Evolutionary conservation across 2,329 filamentous ascomycete species (phyloP), one percentile per base, ranked within the genome.

Genomic region (Curvularia sp.): DNA sequence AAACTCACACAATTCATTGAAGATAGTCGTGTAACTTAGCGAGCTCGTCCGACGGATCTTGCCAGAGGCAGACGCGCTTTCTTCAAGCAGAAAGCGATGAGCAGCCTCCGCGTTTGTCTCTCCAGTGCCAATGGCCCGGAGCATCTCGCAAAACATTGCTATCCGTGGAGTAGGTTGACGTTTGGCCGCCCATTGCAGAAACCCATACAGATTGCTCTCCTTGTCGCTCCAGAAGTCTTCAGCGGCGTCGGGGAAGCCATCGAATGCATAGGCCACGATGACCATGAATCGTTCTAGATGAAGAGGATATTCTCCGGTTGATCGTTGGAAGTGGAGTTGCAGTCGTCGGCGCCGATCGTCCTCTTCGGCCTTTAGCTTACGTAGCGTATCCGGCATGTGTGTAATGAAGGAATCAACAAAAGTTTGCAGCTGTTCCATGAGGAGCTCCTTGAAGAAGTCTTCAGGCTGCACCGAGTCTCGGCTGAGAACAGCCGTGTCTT

Each of bases 171-270:
- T 97, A 0, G 96, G 97, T 60, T 96, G 93, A 68, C 95, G 86
- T 67, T 92, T 89, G 3, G 95, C 97, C n/a, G 93, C 91, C 95
- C 95, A 99, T 64, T 96, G 91, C 74, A 99, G 84, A 74, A 99
- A 99, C 0, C 95, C 95, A 62, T 93, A 91, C 31, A 99, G 82
- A 67, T 97, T 97, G 72, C 93, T 93, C 69, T 99, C 95, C 1
- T 90, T 88, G 72, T 97, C 93, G 31, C 86, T 86, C 95, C 95
- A 99, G 67, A 98, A 98, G 31, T 89, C 90, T 70, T 91, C 87
- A 9, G 93, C 92, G 26, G 92, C 90, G 51, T 97, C 92, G 15
- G 90, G 86, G 35, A 93, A 89, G 30, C 89, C 88, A 70, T 98
- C 92, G 71, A 94, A 99, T 4, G 93, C 87, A 72, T 95, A 97